phyloP scores from a whole-genome alignment of 345 rosid species.

The Geranium rotundifolium region DNA sequence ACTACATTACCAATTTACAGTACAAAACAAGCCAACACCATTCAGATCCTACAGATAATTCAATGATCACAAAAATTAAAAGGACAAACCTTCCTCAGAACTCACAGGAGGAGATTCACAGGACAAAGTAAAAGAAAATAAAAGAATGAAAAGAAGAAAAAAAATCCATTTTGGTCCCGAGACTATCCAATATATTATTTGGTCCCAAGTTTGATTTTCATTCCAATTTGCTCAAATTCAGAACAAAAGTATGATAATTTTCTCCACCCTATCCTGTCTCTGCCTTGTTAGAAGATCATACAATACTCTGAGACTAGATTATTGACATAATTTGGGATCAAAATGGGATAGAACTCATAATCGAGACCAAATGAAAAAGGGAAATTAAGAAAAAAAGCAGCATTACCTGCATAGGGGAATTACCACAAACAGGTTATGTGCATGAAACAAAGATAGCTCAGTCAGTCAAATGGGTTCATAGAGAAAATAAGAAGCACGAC shows the following conservation, averaged over 20 bases:
- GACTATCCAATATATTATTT: no score
- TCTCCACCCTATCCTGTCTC: no score
- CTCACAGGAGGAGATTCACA: background rate
- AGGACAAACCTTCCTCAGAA: background rate
- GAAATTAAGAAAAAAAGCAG: no score
- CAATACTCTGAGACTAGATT: no score
- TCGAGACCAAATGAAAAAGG: no score
- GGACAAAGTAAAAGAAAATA: background rate
- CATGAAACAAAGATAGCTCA: background rate
- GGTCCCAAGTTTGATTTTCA: no score
- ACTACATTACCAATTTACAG: background rate
- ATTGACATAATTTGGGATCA: no score
- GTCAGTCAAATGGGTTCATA: background rate
- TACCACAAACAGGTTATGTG: background rate
- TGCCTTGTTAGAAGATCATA: no score
- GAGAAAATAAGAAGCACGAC: slow-evolving; percentile 15
- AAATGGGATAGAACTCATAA: no score
- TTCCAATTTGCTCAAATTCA: no score
- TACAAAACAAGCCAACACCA: background rate
- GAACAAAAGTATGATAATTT: no score
- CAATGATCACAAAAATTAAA: background rate
- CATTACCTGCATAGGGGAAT: background rate
- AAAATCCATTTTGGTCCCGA: background rate
- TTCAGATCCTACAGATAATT: background rate
- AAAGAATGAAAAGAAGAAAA: background rate